Base-by-base conservation (phyloP, 768 basidiomycete species). In the Pulveroboletus frians region DNA sequence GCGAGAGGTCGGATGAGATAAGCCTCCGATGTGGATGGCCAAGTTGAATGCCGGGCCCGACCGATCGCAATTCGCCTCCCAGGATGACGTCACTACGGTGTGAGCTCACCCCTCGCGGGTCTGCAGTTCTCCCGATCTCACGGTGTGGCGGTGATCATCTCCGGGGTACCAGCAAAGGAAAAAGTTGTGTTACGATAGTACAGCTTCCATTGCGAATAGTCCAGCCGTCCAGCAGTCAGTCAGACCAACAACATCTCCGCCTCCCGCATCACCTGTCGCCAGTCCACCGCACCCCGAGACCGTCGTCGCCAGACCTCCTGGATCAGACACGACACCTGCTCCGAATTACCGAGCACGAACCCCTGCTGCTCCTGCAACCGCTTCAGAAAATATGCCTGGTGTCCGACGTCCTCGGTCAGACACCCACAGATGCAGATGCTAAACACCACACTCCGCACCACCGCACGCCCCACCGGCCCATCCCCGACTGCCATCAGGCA, bases 391-490 rank as follows among this genome's bases (percentile, higher is more conserved):
- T 73, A 70, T 3, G 51, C 36, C 44, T 75, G 76, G 52, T 81
- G 69, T 1, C 46, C 4, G 31, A 50, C 45, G 44, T 78, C 70
- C 61, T 83, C 79, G 52, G 84, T 81, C 44, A 90, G 75, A 54
- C 77, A 81, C 1, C 87, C 87, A 52, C 79, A 79, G 44, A 92
- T 76, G 59, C 83, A 88, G 50, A 88, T 81, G 39, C 79, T 78
- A 58, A 90, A 88, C 56, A 90, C 85, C 23, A 87, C 88, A 68
- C 83, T 87, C 34, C 87, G 75, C 49, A 88, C 76, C 23, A 90
- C 83, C 13, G 77, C 73, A 37, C 75, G 74, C 40, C 74, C 69
- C 36, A 72, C 68, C 38, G 56, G 64, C n/a, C 55, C 56, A 56
- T 69, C 64, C 58, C 57, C 63, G 51, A 75, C 72, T 14, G 50